Base-by-base conservation (phyloP, 2,329 filamentous ascomycete species). In the Penicillium expansum region DNA sequence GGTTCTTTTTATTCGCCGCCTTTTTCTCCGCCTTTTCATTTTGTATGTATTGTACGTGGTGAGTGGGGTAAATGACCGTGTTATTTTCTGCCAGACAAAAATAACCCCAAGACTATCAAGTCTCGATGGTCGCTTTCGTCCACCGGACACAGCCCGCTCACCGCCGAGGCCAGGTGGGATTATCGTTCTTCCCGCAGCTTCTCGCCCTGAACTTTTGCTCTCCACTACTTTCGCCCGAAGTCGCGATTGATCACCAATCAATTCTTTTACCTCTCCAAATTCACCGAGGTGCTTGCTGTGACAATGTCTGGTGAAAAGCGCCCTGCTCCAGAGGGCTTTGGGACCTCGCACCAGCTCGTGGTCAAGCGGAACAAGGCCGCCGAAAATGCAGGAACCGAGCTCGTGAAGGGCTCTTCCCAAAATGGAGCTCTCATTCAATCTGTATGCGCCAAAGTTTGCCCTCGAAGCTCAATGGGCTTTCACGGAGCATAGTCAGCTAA, bases 261-360 rank as follows among this genome's bases (percentile, higher is more conserved):
- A 30, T n/a, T 37, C 35, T 52, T 39, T 38, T 29, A 57, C 35
- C 38, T 45, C 52, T 49, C 37, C 47, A 33, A 42, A 45, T 45
- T 52, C 18, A 24, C 22, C 10, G n/a, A 24, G 37, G 30, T 32
- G 6, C 41, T 16, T 30, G 27, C 43, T 39, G 33, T 50, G 49
- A 52, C 38, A 58, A 97, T 96, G 92, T 91, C 92, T 33, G 84
- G 89, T 61, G 92, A 96, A 77, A 97, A 99, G 79, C 86, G 94
- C 71, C 89, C 92, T 58, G 92, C 92, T n/a, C 87, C 90, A 60
- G 88, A 89, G 66, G 89, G 90, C 59, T 93, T 93, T 65, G 85
- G 87, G 67, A 86, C 86, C 24, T 86, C 87, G 9, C 74, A 61
- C 48, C 90, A 96, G 75, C 83, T 93, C 66, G 85, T 92, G 38